Conservation (phyloP, 345 rosid genomes). For the Mallotus nudiflorus region DNA sequence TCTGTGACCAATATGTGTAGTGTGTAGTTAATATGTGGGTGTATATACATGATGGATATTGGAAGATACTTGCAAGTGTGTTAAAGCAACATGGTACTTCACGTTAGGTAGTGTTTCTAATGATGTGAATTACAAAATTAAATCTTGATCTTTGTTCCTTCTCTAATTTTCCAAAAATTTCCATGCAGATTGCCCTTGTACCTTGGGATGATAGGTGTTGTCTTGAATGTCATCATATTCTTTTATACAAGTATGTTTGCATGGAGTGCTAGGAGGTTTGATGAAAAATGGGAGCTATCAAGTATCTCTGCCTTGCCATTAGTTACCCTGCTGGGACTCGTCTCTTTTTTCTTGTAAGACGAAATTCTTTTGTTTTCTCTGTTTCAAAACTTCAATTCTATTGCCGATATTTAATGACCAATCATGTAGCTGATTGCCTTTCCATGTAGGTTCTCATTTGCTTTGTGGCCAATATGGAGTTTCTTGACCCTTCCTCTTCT, state of each 20-base stretch:
- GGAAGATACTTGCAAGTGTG: not conserved
- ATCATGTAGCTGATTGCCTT: conserved; percentile 20
- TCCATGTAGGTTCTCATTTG: conserved; percentile 60
- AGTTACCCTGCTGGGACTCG: conserved; percentile 74
- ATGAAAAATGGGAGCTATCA: conserved; percentile 86
- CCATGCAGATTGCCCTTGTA: conserved; percentile 77
- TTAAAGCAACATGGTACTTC: not conserved
- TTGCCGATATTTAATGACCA: conserved; percentile 6
- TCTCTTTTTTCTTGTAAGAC: conserved; percentile 88
- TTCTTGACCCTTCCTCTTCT: conserved; percentile 93
- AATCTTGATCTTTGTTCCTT: not conserved
- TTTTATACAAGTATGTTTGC: conserved; percentile 71
- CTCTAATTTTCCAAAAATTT: conserved; percentile 8
- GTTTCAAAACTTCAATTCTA: conserved; percentile 9
- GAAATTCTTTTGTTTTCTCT: conserved; percentile 4
- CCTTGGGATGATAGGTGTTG: conserved; percentile 70
- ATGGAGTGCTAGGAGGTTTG: conserved; percentile 81
- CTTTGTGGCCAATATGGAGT: conserved; percentile 96
- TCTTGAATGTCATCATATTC: conserved; percentile 64
- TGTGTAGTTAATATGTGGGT: not conserved
- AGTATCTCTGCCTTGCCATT: conserved; percentile 78
- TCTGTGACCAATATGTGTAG: not conserved
- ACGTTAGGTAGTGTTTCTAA: not conserved
- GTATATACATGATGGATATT: not conserved
- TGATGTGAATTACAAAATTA: not conserved